A percentile compares a stretch with the other conserved stretches of the same genome.
Evolutionary conservation across 2,329 filamentous ascomycete species (phyloP).

Genomic region (Aspergillus ruber): DNA sequence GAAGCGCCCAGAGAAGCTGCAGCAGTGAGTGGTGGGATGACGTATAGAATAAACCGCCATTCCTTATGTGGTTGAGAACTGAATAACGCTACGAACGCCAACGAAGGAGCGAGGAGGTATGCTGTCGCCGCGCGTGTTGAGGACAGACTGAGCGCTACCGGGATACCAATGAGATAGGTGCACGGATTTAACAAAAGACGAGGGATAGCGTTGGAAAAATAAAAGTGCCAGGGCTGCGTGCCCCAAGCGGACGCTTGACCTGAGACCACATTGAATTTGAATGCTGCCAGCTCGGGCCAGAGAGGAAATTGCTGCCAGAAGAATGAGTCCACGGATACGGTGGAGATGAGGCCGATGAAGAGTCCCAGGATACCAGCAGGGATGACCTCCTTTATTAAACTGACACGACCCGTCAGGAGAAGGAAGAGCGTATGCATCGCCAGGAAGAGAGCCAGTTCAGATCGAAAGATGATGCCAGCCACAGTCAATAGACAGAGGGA

Average conservation of each 20-base stretch:
- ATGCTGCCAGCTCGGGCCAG: slow-evolving; percentile 87
- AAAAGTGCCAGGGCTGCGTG: slow-evolving; percentile 76
- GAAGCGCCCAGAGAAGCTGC: slow-evolving; percentile 67
- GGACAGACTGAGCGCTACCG: slow-evolving; percentile 45
- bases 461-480: slow-evolving; percentile 77
- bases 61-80: slow-evolving; percentile 93
- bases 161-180: slow-evolving; percentile 48
- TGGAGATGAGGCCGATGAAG: slow-evolving; percentile 59
- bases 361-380: slow-evolving; percentile 61
- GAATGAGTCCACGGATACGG: slow-evolving; percentile 76
- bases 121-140: slow-evolving; percentile 48
- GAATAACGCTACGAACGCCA: slow-evolving; percentile 72
- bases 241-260: slow-evolving; percentile 85
- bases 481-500: slow-evolving; percentile 71
- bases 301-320: slow-evolving; percentile 77
- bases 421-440: slow-evolving; percentile 60
- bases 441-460: slow-evolving; percentile 79
- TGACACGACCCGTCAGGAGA: slow-evolving; percentile 50
- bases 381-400: slow-evolving; percentile 51
- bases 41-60: slow-evolving; percentile 88
- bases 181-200: slow-evolving; percentile 78
- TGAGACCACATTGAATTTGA: slow-evolving; percentile 83
- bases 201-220: slow-evolving; percentile 74
- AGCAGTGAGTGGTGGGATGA: slow-evolving; percentile 72
- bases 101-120: slow-evolving; percentile 55